Evolutionary conservation across 371 early-diverging fungal genomes (phyloP), one percentile per base, ranked within the genome.

Genomic region (Mortierella sp.): DNA sequence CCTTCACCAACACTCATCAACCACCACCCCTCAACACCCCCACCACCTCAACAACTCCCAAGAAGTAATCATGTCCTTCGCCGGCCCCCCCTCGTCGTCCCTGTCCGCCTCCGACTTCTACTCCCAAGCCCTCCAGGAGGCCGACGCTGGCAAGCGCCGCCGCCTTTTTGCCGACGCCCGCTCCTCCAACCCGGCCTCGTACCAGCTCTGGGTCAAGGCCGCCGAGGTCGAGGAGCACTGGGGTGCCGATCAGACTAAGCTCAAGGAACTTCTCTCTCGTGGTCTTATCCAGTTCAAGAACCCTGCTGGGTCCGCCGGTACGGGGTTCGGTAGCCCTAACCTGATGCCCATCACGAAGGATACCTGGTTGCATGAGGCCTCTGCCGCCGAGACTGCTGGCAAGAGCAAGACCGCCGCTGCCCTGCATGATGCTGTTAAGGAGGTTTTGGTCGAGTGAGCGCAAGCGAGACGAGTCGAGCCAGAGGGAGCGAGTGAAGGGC

Each of bases 351-450:
- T 82, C 39, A 66, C 45, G 29, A 74, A 74, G 70, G 37, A 70
- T 31, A 58, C 64, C 26, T 82, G 83, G 83, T 43, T 77, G 55
- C n/a, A 78, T 16, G 78, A 77, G 61, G 83, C 83, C 5, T 45
- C 39, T 5, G 61, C 44, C 1, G 78, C 83, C 7, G 73, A 74
- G 61, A 19, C 44, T 8, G 37, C 50, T 39, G 83, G 78, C 65
- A 82, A 82, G 52, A 22, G 44, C 47, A 77, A 77, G 74, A 82
- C 83, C 24, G 83, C 83, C 24, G 75, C 68, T 66, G 83, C 83
- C 7, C 41, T 82, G 31, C 61, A 69, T 5, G 69, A 68, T 34
- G 78, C 64, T 39, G 68, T 81, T 44, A 61, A 55, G 41, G 79
- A 79, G 47, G 71, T 67, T 14, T 34, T 74, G 53, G 71, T 61